Conservation (phyloP, 768 basidiomycete species). For the Suillus hirtellus region DNA sequence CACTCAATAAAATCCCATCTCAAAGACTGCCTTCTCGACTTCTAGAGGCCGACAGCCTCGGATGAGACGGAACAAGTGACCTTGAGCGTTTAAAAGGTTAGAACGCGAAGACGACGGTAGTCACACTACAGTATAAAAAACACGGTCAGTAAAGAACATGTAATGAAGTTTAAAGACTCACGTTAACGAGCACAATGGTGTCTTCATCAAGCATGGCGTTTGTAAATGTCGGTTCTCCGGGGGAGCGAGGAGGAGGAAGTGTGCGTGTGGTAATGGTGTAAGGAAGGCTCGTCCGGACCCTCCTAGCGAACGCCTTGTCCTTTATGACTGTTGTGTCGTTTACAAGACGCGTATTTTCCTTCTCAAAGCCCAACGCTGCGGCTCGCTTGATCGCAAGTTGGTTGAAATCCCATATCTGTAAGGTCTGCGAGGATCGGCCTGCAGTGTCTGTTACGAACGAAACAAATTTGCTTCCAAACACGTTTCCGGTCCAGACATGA, state of each 20-base stretch:
- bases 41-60: too few species aligned
- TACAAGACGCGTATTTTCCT: constrained; percentile 15
- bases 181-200: background rate
- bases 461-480: constrained; percentile 49
- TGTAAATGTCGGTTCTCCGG: constrained; percentile 14
- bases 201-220: too few species aligned
- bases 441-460: constrained; percentile 17
- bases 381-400: constrained; percentile 37
- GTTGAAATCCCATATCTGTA: constrained; percentile 55
- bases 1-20: too few species aligned
- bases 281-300: constrained; percentile 47
- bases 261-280: constrained; percentile 40
- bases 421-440: constrained; percentile 15
- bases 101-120: too few species aligned
- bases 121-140: too few species aligned
- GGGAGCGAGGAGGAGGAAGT: constrained; percentile 16
- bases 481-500: constrained; percentile 56
- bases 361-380: background rate
- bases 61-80: too few species aligned
- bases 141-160: too few species aligned
- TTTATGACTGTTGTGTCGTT: constrained; percentile 27
- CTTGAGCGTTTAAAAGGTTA: too few species aligned
- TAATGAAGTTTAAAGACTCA: too few species aligned
- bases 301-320: constrained; percentile 38
- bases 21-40: too few species aligned